A percentile compares a stretch with the other conserved stretches of the same genome.
These are phyloP conservation scores for Podospora pseudoanserina DNA, from an alignment of 495 filamentous ascomycete species.

Conservation along the genomic window DNA sequence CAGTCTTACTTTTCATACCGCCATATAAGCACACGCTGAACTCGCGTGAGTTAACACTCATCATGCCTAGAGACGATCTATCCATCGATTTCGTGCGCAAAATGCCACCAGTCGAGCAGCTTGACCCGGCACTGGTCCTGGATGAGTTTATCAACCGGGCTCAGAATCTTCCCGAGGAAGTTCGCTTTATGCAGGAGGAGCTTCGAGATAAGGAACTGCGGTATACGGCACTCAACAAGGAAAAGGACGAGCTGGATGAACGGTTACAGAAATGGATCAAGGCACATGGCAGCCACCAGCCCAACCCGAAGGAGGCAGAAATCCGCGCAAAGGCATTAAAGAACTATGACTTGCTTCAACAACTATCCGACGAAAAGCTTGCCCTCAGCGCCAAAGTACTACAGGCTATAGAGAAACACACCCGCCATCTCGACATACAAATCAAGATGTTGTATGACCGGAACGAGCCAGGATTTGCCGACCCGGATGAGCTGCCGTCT, in stretches of 20 bases:
- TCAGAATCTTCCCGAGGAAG: slow-evolving; percentile 87
- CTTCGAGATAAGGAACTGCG: slow-evolving; percentile 83
- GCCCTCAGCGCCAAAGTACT: slow-evolving; percentile 73
- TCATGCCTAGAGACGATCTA: slow-evolving; percentile 62
- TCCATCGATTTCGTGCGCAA: slow-evolving; percentile 56
- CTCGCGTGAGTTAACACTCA: slow-evolving; percentile 36
- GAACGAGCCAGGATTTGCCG: slow-evolving; percentile 65
- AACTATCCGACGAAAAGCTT: slow-evolving; percentile 84
- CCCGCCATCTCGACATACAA: slow-evolving; percentile 80
- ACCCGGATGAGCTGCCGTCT: slow-evolving; percentile 72
- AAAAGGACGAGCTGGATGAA: slow-evolving; percentile 72
- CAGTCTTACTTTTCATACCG: not conserved
- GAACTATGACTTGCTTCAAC: slow-evolving; percentile 65
- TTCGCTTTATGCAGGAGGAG: slow-evolving; percentile 90
- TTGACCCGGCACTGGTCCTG: slow-evolving; percentile 82
- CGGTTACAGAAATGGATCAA: slow-evolving; percentile 90
- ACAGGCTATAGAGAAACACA: slow-evolving; percentile 78
- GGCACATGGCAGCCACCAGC: slow-evolving; percentile 69
- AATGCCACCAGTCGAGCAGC: slow-evolving; percentile 50
- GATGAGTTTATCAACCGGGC: slow-evolving; percentile 86
- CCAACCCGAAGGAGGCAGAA: slow-evolving; percentile 82
- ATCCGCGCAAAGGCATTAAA: slow-evolving; percentile 67
- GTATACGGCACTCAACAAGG: slow-evolving; percentile 67
- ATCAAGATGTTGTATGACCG: slow-evolving; percentile 80
- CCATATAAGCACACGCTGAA: slow-evolving; percentile 8